Conservation (phyloP, 192 early-diverging fungal genomes). For the Umbelopsis ramanniana region DNA sequence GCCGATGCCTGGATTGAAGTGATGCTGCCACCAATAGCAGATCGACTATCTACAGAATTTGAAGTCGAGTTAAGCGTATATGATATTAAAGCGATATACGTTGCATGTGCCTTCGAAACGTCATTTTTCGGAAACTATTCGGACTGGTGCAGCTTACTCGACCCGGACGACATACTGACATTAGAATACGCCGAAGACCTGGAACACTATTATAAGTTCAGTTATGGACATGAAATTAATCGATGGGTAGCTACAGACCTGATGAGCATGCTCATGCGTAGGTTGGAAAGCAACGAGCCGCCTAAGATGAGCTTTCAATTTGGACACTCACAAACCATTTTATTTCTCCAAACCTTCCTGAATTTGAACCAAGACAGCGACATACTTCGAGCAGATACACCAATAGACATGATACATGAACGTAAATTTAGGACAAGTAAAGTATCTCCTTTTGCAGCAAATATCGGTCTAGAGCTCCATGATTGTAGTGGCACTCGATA, state of each 20-base stretch:
- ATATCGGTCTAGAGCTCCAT: slow-evolving; percentile 17
- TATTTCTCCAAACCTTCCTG: slow-evolving; percentile 18
- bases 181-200: slow-evolving; percentile 25
- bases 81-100: slow-evolving; percentile 6
- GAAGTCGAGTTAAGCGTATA: neutral
- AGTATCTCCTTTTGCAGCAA: slow-evolving; percentile 23
- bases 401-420: neutral
- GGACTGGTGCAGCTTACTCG: slow-evolving; percentile 22
- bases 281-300: neutral
- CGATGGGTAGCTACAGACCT: slow-evolving; percentile 15
- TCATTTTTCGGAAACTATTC: neutral
- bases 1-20: neutral
- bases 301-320: slow-evolving; percentile 26
- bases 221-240: slow-evolving; percentile 25
- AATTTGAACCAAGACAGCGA: neutral
- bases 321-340: slow-evolving; percentile 26
- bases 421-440: slow-evolving; percentile 10
- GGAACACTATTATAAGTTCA: slow-evolving; percentile 20
- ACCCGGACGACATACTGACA: neutral
- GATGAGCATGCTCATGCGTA: neutral
- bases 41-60: neutral
- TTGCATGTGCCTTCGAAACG: slow-evolving; percentile 20
- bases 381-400: slow-evolving; percentile 13
- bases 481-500: slow-evolving; percentile 2
- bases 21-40: neutral